Percentiles rank a stretch among this genome's conserved stretches.
phyloP scores from a whole-genome alignment of 2,329 filamentous ascomycete genomes.

The Neobulgaria alba region DNA sequence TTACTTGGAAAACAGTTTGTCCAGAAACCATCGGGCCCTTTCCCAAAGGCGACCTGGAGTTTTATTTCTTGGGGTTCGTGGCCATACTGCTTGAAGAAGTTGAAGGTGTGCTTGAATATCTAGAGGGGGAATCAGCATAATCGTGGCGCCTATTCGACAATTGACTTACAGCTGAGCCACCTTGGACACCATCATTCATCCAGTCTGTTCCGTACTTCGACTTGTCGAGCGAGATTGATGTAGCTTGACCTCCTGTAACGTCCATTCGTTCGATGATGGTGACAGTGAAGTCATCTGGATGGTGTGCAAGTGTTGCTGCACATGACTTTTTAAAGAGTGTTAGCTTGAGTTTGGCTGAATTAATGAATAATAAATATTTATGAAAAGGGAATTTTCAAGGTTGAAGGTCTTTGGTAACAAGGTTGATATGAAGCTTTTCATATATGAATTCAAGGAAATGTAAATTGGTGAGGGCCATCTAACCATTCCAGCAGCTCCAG shows the following conservation, averaged over 20 bases:
- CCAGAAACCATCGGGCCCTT: slow-evolving; percentile 52
- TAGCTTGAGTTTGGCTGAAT: no score
- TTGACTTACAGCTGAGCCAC: slow-evolving; percentile 38
- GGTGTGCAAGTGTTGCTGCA: slow-evolving; percentile 56
- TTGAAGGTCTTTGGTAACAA: slow-evolving; percentile 46
- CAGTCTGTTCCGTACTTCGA: slow-evolving; percentile 47
- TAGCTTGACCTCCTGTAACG: slow-evolving; percentile 53
- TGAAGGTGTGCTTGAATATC: slow-evolving; percentile 59
- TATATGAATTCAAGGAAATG: no score
- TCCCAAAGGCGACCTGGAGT: slow-evolving; percentile 55
- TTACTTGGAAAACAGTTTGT: slow-evolving; percentile 56
- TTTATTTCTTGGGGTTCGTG: slow-evolving; percentile 48
- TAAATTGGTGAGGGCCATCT: no score
- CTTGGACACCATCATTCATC: slow-evolving; percentile 58
- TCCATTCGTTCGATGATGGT: slow-evolving; percentile 52
- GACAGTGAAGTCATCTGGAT: slow-evolving; percentile 56
- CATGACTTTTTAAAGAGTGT: slow-evolving; percentile 40
- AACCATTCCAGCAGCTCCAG: no score
- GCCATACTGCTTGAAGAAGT: slow-evolving; percentile 47
- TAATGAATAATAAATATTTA: no score
- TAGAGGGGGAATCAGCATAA: slow-evolving; percentile 20
- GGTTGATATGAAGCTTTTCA: no score
- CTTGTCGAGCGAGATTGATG: slow-evolving; percentile 49
- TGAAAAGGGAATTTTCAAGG: no score
- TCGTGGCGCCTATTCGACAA: slow-evolving; percentile 32